Evolutionary conservation across 2,329 filamentous ascomycete genomes (phyloP), one percentile per base, ranked within the genome.

Genomic region (Arachnopeziza araneosa): DNA sequence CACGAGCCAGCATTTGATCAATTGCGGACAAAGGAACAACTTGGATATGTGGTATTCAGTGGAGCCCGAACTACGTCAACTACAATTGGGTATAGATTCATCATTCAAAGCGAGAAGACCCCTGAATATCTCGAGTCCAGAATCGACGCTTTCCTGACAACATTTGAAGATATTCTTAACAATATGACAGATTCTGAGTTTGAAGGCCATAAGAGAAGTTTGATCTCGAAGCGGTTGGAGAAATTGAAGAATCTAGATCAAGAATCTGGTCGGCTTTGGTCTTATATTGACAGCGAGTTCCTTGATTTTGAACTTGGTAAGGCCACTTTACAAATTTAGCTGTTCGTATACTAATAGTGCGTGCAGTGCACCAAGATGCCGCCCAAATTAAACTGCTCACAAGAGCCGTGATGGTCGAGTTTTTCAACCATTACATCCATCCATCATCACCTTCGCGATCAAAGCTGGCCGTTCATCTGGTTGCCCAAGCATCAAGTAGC

Each of bases 1-100:
- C 90, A 96, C 59, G 95, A 99, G 76, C 93, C 93, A 3, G 89
- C 89, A 9, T 99, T 98, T 71, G 91, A 99, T 75, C 92, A 96
- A 73, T 81, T 99, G 8, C 86, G 95, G 55, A 98, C 95, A 51
- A 97, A 98, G 75, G 93, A 99, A 74, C 93, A 99, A 75, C 87
- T 99, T 7, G 95, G 95, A 14, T 99, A 99, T 68, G 90, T 99
- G 57, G 93, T 99, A 0, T 96, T 93, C 75, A 93, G 90, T 54
- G 90, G 91, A 26, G 80, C 86, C 12, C 81, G 88, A 49, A 82
- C 83, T 56, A 85, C 89, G 58, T 78, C 85, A n/a, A 92, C 89
- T 0, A 93, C 89, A 0, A 88, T 91, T 68, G 91, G 90, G 0
- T 95, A 95, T 75, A 84, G 93, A 6, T 89, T 99, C 64, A 83